Evolutionary conservation across 2,329 filamentous ascomycete genomes (phyloP).

Genomic region (Clarireedia homoeocarpa): DNA sequence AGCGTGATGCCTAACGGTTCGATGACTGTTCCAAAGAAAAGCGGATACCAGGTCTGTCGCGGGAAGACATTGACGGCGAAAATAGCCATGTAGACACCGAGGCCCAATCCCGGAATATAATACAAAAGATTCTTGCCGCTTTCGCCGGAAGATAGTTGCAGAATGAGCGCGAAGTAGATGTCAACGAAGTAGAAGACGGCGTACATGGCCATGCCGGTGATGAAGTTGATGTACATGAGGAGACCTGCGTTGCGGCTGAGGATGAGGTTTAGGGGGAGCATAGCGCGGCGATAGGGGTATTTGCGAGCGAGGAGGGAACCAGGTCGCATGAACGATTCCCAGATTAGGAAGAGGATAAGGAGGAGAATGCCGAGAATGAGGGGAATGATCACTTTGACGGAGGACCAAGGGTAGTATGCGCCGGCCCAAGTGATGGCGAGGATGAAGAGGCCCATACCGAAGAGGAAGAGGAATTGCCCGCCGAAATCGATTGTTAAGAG

Average conservation of each 20-base stretch:
- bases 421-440: conserved; percentile 39
- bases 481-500: conserved; percentile 48
- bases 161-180: conserved; percentile 58
- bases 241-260: conserved; percentile 48
- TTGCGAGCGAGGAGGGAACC: conserved; percentile 37
- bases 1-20: conserved; percentile 52
- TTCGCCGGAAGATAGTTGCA: conserved; percentile 41
- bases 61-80: conserved; percentile 54
- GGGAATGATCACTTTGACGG: conserved; percentile 32
- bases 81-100: conserved; percentile 51
- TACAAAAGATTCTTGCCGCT: conserved; percentile 53
- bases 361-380: conserved; percentile 33
- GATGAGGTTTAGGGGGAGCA: conserved; percentile 57
- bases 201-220: conserved; percentile 42
- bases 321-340: conserved; percentile 39
- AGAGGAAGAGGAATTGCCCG: conserved; percentile 46
- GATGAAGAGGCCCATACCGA: conserved; percentile 32
- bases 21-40: conserved; percentile 47
- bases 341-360: conserved; percentile 33
- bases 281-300: conserved; percentile 49
- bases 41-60: conserved; percentile 50
- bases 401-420: conserved; percentile 35
- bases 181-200: conserved; percentile 61
- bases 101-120: conserved; percentile 55
- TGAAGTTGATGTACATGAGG: conserved; percentile 55